A percentile compares a stretch with the other conserved stretches of the same genome.
Evolutionary conservation across 1,284 basidiomycete genomes (phyloP).

Genomic region (Tylopilus sp.): DNA sequence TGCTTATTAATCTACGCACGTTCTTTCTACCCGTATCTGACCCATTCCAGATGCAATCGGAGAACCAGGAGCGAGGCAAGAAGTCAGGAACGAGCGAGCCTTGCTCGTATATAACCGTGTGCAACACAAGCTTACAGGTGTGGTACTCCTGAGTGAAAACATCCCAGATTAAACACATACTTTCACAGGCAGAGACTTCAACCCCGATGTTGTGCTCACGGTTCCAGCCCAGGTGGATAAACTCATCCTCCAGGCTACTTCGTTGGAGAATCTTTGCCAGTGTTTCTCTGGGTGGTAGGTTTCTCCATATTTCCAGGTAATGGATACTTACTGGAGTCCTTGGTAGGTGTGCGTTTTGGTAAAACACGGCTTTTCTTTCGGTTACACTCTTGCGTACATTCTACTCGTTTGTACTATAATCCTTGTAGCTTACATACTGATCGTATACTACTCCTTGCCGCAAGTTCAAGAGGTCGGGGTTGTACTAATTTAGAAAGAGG

Average conservation of each 20-base stretch:
- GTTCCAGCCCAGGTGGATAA: conserved; percentile 84
- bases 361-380: conserved; percentile 5
- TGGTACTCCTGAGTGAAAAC: conserved; percentile 18
- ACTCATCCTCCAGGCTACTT: conserved; percentile 86
- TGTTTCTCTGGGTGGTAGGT: conserved; percentile 90
- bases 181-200: conserved; percentile 77
- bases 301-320: neutral
- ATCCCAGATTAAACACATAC: neutral
- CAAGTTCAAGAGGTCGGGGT: neutral
- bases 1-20: conserved; percentile 22
- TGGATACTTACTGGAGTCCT: neutral
- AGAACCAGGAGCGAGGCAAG: conserved; percentile 55
- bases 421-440: conserved; percentile 21
- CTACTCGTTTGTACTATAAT: conserved; percentile 15
- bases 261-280: conserved; percentile 89
- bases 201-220: conserved; percentile 68
- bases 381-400: conserved; percentile 15
- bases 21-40: conserved; percentile 4
- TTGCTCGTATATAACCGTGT: conserved; percentile 90
- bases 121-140: conserved; percentile 86
- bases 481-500: conserved; percentile 18
- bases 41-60: conserved; percentile 47
- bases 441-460: neutral
- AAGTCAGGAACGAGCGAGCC: conserved; percentile 87
- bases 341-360: conserved; percentile 51